Evolutionary conservation across 208 protist genomes (phyloP).

Genomic region (Novymonas esmeraldas): DNA sequence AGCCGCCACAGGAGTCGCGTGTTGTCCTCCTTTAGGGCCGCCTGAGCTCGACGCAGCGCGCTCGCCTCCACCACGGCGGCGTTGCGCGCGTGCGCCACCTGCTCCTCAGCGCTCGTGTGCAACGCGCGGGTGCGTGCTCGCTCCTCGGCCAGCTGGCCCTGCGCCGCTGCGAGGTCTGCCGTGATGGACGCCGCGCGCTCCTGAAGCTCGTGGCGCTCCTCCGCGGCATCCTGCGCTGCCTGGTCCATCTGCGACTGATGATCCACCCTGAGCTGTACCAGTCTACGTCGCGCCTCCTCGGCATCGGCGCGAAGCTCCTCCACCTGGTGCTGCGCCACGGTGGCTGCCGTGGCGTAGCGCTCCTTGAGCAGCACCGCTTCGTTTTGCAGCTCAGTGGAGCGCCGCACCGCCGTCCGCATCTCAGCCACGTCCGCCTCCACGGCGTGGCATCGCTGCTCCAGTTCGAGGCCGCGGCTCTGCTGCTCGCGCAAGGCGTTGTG

Average conservation of each 20-base stretch:
- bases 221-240: conserved; percentile 23
- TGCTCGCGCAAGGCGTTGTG: conserved; percentile 80
- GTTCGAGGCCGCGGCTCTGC: conserved; percentile 63
- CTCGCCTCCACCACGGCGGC: conserved; percentile 50
- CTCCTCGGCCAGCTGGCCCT: conserved; percentile 31
- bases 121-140: conserved; percentile 29
- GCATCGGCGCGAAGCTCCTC: conserved; percentile 42
- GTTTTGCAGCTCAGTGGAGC: conserved; percentile 70
- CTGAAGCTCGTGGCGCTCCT: conserved; percentile 34
- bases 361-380: conserved; percentile 75
- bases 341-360: conserved; percentile 55
- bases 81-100: conserved; percentile 42
- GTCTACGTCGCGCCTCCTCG: conserved; percentile 26
- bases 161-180: conserved; percentile 21
- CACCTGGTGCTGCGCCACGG: conserved; percentile 39
- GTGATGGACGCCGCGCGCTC: conserved; percentile 48
- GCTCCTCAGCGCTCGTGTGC: conserved; percentile 45
- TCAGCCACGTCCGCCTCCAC: conserved; percentile 61
- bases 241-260: conserved; percentile 44
- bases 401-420: conserved; percentile 70
- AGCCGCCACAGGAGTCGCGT: conserved; percentile 40
- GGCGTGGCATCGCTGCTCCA: conserved; percentile 73
- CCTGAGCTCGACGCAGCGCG: conserved; percentile 47
- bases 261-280: conserved; percentile 30
- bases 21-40: conserved; percentile 41